phyloP scores from a whole-genome alignment of 148 eudicot species.

The Rhododendron henanense region DNA sequence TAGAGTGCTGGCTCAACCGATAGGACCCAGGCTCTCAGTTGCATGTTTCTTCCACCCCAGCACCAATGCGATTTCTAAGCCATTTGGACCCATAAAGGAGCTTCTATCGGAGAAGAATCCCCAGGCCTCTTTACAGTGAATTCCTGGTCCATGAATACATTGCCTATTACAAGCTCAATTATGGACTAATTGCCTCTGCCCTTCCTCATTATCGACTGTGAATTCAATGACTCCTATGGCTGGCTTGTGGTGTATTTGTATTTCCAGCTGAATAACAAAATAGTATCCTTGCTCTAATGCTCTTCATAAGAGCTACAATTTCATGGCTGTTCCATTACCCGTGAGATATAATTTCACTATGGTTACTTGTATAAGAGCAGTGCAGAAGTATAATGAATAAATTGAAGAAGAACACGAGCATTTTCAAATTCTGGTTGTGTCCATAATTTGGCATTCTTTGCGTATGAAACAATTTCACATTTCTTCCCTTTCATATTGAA shows the following conservation, averaged over 20 bases:
- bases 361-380: background rate
- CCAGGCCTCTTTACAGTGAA: conserved; percentile 31
- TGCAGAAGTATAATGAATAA: background rate
- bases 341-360: background rate
- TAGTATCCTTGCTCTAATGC: background rate
- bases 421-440: background rate
- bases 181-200: conserved; percentile 2
- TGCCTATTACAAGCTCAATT: background rate
- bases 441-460: background rate
- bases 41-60: conserved; percentile 41
- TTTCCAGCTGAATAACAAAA: background rate
- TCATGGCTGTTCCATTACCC: background rate
- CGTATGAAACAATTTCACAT: too few relatives aligned
- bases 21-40: conserved; percentile 46
- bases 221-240: background rate
- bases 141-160: background rate
- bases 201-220: conserved; percentile 13
- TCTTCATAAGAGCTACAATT: background rate
- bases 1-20: conserved; percentile 36
- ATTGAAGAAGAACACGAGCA: background rate
- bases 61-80: conserved; percentile 12
- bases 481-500: background rate
- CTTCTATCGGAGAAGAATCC: conserved; percentile 32
- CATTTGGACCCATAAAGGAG: conserved; percentile 37
- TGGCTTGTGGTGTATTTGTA: background rate